These are phyloP conservation scores for Mediolabrus comicus DNA, from an alignment of 108 stramenopile genomes.

Conservation along the genomic window DNA sequence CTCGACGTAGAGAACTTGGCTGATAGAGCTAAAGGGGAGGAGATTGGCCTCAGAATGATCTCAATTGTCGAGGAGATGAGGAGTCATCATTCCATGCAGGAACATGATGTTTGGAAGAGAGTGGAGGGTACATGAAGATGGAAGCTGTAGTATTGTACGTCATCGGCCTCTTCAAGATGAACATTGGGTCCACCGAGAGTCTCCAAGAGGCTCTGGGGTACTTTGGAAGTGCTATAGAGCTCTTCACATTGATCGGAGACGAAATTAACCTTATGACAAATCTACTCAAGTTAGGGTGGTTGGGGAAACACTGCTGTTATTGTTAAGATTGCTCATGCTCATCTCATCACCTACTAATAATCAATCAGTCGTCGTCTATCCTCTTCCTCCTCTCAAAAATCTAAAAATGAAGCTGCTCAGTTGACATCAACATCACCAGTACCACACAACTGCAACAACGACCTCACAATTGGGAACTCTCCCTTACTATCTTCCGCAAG, in stretches of 20 bases:
- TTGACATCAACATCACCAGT: slow-evolving; percentile 6
- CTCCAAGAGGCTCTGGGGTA: background rate
- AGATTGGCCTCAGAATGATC: background rate
- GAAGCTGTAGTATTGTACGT: background rate
- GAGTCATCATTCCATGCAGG: too few relatives aligned
- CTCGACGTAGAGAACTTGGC: background rate
- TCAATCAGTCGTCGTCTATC: too few relatives aligned
- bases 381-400: background rate
- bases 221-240: background rate
- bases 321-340: background rate
- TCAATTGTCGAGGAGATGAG: slow-evolving; percentile 1
- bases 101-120: too few relatives aligned
- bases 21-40: background rate
- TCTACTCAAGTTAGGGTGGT: too few relatives aligned
- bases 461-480: slow-evolving; percentile 57
- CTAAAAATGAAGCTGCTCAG: background rate
- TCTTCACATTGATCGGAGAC: background rate
- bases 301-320: too few relatives aligned
- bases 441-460: slow-evolving; percentile 80
- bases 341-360: background rate
- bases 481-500: slow-evolving; percentile 40
- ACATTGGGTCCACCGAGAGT: background rate
- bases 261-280: too few relatives aligned
- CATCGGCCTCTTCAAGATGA: background rate
- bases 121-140: background rate